These are phyloP conservation scores for Wickerhamomyces bovis DNA, from an alignment of 805 yeast genomes.

Conservation along the genomic window DNA sequence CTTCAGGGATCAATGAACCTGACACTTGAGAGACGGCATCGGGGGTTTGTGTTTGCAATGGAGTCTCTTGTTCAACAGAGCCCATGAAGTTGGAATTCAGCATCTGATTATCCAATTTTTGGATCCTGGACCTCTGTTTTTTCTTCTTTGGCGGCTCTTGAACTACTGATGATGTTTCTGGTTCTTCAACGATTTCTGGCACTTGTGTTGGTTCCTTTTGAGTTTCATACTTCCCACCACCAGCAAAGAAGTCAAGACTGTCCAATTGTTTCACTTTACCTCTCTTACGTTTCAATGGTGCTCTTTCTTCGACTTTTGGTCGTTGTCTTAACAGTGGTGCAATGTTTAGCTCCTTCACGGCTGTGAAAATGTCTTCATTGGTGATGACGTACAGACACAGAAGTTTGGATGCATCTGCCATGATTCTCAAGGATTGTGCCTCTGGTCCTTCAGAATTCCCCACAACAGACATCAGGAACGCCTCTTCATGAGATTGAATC, in stretches of 20 bases:
- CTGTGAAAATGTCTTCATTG: slow-evolving; percentile 24
- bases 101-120: slow-evolving; percentile 3
- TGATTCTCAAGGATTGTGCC: background rate
- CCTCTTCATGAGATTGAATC: slow-evolving; percentile 6
- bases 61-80: background rate
- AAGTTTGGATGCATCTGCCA: slow-evolving; percentile 15
- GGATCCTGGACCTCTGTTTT: slow-evolving; percentile 4
- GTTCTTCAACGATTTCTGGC: background rate
- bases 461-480: background rate
- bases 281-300: slow-evolving; percentile 8
- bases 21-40: background rate
- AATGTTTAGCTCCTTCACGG: slow-evolving; percentile 17
- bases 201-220: background rate
- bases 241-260: slow-evolving; percentile 33
- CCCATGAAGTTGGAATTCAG: slow-evolving; percentile 1
- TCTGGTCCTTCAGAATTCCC: background rate
- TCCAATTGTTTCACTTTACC: slow-evolving; percentile 28
- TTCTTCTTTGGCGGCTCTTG: slow-evolving; percentile 8
- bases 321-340: slow-evolving; percentile 9
- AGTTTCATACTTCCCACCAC: slow-evolving; percentile 22
- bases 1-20: background rate
- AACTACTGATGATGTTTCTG: background rate
- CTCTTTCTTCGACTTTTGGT: background rate
- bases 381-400: slow-evolving; percentile 19
- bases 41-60: slow-evolving; percentile 1